phyloP scores from a whole-genome alignment of 305 asterid species.

The Fraxinus sp. region DNA sequence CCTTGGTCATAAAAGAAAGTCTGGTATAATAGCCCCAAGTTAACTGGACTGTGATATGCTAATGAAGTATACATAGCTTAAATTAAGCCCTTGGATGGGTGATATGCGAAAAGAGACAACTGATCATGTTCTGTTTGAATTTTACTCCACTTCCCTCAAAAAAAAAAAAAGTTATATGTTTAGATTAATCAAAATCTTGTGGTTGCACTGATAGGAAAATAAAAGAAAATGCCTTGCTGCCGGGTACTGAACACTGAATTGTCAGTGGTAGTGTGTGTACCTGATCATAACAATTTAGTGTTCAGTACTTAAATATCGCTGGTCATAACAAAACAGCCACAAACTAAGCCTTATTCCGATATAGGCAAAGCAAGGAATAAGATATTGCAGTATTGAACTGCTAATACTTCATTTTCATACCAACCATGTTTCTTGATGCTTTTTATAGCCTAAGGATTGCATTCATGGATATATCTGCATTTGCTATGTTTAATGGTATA shows the following conservation, averaged over 20 bases:
- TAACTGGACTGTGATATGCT: not conserved
- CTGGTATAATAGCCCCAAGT: not conserved
- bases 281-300: not conserved
- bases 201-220: not conserved
- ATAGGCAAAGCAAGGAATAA: not conserved
- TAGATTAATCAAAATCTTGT: not conserved
- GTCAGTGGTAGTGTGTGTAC: no score
- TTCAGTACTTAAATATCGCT: not conserved
- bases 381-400: not conserved
- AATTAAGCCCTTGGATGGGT: not conserved
- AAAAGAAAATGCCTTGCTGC: not conserved
- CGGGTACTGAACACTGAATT: not conserved
- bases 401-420: not conserved
- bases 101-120: not conserved
- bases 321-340: not conserved
- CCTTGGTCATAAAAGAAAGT: not conserved
- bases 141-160: not conserved
- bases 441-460: not conserved
- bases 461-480: not conserved
- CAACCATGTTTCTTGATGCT: not conserved
- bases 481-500: not conserved
- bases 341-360: not conserved
- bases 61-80: not conserved
- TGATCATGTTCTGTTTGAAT: not conserved
- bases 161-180: not conserved